These are phyloP conservation scores for Kwoniella sp. DNA, from an alignment of 768 basidiomycete genomes.

Conservation along the genomic window DNA sequence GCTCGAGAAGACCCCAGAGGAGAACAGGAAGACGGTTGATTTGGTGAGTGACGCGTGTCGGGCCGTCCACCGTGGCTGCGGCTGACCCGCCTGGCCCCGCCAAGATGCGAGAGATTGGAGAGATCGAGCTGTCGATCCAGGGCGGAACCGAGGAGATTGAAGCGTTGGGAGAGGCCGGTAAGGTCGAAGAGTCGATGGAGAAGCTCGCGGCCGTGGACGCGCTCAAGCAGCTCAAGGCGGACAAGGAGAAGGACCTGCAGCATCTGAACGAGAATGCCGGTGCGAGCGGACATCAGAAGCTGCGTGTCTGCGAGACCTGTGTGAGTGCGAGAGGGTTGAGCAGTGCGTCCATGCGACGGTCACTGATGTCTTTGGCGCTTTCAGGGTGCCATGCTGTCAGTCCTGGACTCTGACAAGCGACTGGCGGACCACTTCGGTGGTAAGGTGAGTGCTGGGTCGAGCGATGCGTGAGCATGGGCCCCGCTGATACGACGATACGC, in stretches of 20 bases:
- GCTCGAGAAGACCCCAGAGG: conserved; percentile 98
- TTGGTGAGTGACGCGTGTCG: conserved; percentile 57
- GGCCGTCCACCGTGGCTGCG: not conserved
- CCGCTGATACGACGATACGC: not conserved
- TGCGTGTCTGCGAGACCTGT: conserved; percentile 99
- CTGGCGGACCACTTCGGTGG: conserved; percentile 99
- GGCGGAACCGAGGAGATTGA: conserved; percentile 99
- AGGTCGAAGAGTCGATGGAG: conserved; percentile 97
- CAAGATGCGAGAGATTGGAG: conserved; percentile 98
- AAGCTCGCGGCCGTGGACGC: conserved; percentile 98
- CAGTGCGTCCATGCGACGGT: not conserved
- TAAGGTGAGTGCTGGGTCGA: conserved; percentile 63
- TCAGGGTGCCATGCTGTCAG: conserved; percentile 84
- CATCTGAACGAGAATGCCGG: conserved; percentile 96
- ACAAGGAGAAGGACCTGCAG: conserved; percentile 96
- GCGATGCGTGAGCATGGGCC: too few relatives aligned
- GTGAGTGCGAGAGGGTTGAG: conserved; percentile 46
- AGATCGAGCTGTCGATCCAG: conserved; percentile 97
- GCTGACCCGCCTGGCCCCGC: not conserved
- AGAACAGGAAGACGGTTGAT: conserved; percentile 98
- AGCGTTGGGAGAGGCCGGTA: conserved; percentile 90
- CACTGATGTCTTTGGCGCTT: not conserved
- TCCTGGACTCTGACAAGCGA: conserved; percentile 95
- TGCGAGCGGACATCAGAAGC: conserved; percentile 98
- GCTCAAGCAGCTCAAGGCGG: conserved; percentile 87